Base-by-base conservation (phyloP, 2,329 filamentous ascomycete genomes). In the Epichloe festucae region DNA sequence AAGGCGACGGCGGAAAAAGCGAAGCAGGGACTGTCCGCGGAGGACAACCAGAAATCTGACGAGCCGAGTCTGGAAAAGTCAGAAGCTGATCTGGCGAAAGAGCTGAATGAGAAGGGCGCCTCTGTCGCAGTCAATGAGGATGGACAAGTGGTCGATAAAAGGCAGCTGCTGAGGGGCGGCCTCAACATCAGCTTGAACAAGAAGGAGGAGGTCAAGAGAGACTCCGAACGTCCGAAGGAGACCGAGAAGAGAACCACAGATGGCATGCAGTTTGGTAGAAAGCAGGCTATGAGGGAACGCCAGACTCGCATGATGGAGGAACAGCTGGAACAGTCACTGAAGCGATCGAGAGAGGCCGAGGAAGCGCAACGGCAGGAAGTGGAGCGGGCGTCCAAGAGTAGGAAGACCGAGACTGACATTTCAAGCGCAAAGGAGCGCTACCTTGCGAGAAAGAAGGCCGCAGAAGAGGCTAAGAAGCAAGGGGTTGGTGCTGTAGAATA, bases 81-180 rank as follows among this genome's bases (percentile, higher is more conserved):
- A 0, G 81, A 83, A 17, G 77, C 76, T 2, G 78, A 89, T 36
- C 60, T 82, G n/a, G 84, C 84, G 4, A 74, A 72, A 46, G 82
- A 87, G 60, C 75, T 89, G 49, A 84, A 83, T 50, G 75, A 78
- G 40, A 80, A 73, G 55, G 79, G 71, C 56, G 81, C 70, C 0
- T 70, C 73, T 3, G 77, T 93, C 40, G 77, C 81, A 7, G 68
- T 91, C 59, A 91, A 91, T 60, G 87, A 93, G 55, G 87, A 93
- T 40, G 87, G 87, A 0, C 81, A 90, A 62, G 82, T 93, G 2
- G 84, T 88, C 27, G 87, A 94, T 64, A 91, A 89, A 71, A 76
- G 87, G n/a, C 83, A 93, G 64, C 72, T 93, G 8, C 76, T 94
- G 6, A 76, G 72, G 46, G 84, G 86, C 6, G 87, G 87, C 27